Evolutionary conservation across 2,329 filamentous ascomycete genomes (phyloP).

Genomic region (Ascochyta viciae-villosae): DNA sequence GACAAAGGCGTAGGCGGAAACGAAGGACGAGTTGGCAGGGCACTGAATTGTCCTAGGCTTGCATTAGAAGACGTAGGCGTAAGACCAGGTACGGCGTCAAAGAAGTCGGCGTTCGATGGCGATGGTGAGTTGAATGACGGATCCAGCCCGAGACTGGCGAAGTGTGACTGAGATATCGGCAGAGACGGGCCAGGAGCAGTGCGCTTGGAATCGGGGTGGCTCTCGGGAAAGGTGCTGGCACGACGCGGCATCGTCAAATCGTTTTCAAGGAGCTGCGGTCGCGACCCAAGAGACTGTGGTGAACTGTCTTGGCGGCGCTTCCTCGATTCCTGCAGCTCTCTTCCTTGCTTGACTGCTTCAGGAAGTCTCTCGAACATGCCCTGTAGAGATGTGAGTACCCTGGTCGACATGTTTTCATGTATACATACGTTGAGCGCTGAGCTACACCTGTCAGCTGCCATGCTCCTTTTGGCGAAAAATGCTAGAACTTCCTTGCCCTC

Average conservation of each 20-base stretch:
- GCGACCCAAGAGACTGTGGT: conserved; percentile 37
- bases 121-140: conserved; percentile 36
- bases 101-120: conserved; percentile 37
- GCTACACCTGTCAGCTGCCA: conserved; percentile 88
- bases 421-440: conserved; percentile 73
- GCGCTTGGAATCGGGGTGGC: conserved; percentile 37
- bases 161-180: conserved; percentile 39
- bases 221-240: conserved; percentile 48
- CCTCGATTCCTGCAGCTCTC: conserved; percentile 39
- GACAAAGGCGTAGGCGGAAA: conserved; percentile 40
- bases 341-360: conserved; percentile 65
- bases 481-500: conserved; percentile 84
- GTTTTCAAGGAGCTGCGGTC: conserved; percentile 34
- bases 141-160: conserved; percentile 38
- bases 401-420: background rate
- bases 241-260: conserved; percentile 34
- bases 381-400: conserved; percentile 53
- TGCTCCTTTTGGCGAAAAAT: conserved; percentile 79
- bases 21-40: conserved; percentile 35
- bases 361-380: conserved; percentile 84
- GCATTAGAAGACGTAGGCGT: conserved; percentile 44
- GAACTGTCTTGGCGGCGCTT: conserved; percentile 50
- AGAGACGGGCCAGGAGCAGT: conserved; percentile 34
- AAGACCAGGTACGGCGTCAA: conserved; percentile 41
- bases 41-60: conserved; percentile 36